Base-by-base conservation (phyloP, 441 rosid genomes). In the Erodium chrysanthum region DNA sequence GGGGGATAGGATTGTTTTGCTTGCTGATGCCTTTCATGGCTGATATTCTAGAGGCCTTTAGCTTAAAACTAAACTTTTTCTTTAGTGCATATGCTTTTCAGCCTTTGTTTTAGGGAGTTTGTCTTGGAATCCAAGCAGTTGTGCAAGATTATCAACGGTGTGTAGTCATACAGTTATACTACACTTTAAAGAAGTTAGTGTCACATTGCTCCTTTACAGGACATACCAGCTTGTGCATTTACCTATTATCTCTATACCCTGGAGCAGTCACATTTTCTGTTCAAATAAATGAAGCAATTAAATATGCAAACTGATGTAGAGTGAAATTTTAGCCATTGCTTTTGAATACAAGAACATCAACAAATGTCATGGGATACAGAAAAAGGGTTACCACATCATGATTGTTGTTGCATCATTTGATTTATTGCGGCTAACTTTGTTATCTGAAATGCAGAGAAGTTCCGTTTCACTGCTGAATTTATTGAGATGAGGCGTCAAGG, bases 401-500 rank as follows among this genome's bases (percentile, higher is more conserved):
- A 22, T 37, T 6, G 7, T 40, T 20, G 60, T 56, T 22, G 40
- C 23, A 59, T 21, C 52, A 56, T 72, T 59, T 64, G 48, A 10
- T 52, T 52, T 52, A 17, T 17, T 52, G 59, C 59, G 7, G 50
- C 63, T 72, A 40, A 76, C 72, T 44, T 11, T 18, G 15, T 37
- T 64, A 37, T 73, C 40, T 37, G 69, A 50, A 71, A 52, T 83
- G 82, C 96, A 95, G 99, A 95, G 75, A 95, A 95, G 69, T 92
- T 95, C 66, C 94, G 97, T 14, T 95, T 92, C 74, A 92, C 97
- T 83, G 95, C 97, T 70, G 99, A 95, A 66, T 95, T 95, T 77
- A 95, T 95, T 70, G 99, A 95, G 77, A 83, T 92, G 91, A 90
- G 97, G 82, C 91, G 96, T 69, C 97, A 84, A 73, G 97, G 87